Evolutionary conservation across 2,329 filamentous ascomycete species (phyloP).

Genomic region (Ustulina deusta): DNA sequence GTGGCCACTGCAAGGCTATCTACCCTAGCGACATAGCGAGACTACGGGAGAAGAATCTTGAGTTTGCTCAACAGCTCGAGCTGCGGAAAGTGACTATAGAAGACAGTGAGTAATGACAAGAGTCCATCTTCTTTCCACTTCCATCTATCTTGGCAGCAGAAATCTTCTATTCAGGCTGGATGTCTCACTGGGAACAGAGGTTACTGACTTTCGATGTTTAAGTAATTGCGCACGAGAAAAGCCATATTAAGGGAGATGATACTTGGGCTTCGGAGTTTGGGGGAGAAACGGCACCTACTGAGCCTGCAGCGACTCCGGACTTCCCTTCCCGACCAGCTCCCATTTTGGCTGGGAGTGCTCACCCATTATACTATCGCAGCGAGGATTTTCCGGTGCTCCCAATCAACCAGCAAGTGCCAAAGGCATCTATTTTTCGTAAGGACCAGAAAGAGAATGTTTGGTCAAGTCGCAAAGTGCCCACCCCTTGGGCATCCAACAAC

Average conservation of each 20-base stretch:
- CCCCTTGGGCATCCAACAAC: background rate
- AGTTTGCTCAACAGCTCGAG: conserved; percentile 50
- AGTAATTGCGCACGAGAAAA: conserved; percentile 16
- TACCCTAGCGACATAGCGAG: conserved; percentile 50
- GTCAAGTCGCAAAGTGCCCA: background rate
- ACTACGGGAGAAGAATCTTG: conserved; percentile 54
- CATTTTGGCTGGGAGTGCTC: conserved; percentile 12
- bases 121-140: background rate
- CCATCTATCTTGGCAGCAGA: background rate
- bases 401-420: background rate
- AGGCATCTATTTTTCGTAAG: too few relatives aligned
- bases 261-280: conserved; percentile 27
- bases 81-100: conserved; percentile 15
- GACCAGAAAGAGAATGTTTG: conserved; percentile 15
- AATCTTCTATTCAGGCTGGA: background rate
- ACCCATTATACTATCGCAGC: conserved; percentile 29
- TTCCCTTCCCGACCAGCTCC: conserved; percentile 1
- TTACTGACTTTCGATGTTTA: conserved; percentile 2
- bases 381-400: conserved; percentile 31
- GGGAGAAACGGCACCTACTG: background rate
- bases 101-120: conserved; percentile 24
- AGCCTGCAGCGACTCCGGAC: background rate
- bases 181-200: background rate
- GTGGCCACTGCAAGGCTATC: conserved; percentile 55
- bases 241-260: conserved; percentile 31